Base-by-base conservation (phyloP, 108 stramenopile genomes). In the Poteriospumella lacustris region DNA sequence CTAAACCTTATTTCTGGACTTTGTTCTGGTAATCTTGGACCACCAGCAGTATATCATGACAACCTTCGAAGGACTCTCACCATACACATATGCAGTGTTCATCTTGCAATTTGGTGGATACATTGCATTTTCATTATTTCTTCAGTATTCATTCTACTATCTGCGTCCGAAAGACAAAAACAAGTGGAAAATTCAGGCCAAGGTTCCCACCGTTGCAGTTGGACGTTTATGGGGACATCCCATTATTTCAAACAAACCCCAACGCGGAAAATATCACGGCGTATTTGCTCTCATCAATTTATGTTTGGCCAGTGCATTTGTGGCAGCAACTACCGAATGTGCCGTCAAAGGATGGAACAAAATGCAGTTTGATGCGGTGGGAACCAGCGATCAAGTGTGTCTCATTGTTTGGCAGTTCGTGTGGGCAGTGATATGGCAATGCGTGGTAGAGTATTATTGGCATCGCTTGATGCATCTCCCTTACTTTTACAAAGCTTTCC, bases 391-490 rank as follows among this genome's bases (percentile, higher is more conserved):
- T 34, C 36, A 34, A 24, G 9, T 3, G 60, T 12, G 9, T 64
- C 31, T 33, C n/a, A n/a, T n/a, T 19, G 5, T 3, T 64, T 64
- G 31, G 60, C 31, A 64, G 31, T 34, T 31, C 19, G 15, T 52
- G 15, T 52, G 39, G 36, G 58, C 79, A 1, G 38, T 79, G 28
- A 40, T 33, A 5, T 82, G 79, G 79, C 78, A 82, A 41, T 42
- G 79, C 56, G 59, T 80, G 31, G 41, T 79, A 59, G 82, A 82
- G 60, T 82, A 79, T 58, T 82, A 82, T 59, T 82, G 82, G 82
- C 82, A 82, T 39, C 75, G 78, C 36, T 62, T 80, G 1, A 80
- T 83, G 82, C 82, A 83, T 39, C 3, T 64, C 12, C 59, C 40
- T 12, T 19, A 31, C 64, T 44, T 79, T 28, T 83, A 83, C 60